Base-by-base conservation (phyloP, 305 asterid species). In the Striga hermonthica region DNA sequence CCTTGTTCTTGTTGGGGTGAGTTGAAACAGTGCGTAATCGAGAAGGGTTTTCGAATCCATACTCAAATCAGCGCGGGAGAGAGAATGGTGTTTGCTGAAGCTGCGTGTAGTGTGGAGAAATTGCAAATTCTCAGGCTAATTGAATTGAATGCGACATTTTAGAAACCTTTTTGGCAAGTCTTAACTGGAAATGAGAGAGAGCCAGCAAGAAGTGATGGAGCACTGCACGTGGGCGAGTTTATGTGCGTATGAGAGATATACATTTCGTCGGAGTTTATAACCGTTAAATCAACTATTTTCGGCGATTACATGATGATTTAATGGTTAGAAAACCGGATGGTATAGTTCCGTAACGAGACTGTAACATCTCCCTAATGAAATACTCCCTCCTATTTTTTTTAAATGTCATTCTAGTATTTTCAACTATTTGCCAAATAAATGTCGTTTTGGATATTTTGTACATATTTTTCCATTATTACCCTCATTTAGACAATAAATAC, bases 1-100 rank as follows among this genome's bases (percentile, higher is more conserved):
- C 95, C 96, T 88, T 64, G 96, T 88, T 69, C 96, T 86, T 22
- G 96, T 86, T 45, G 96, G 96, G 57, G 96, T 89, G 75, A 89
- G 91, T 14, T 89, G 89, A 57, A 89, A 83, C 45, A 89, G 82
- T 34, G 96, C 95, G 66, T 84, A 84, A 75, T 86, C 95, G 68
- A 89, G 95, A 73, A 73, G 74, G 64, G 83, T 54, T 6, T 65
- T 73, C 36, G 92, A 70, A 72, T 83, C 95, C 96, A 86, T 89
- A 7, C 11, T 74, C 53, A 22, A 22, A 1, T 22, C 31, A 22
- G 31, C 31, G 28, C 28, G 9, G 28, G 10, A 41, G 9, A 1
- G 47, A 41, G 10, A 7, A 41, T 22, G 31, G 31, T 0, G 31
- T 41, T 5, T 41, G 0, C 47, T 41, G 47, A 10, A 41, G 10